These are phyloP conservation scores for Thymus mandschuricus DNA, from an alignment of 257 asterid species.

Conservation along the genomic window DNA sequence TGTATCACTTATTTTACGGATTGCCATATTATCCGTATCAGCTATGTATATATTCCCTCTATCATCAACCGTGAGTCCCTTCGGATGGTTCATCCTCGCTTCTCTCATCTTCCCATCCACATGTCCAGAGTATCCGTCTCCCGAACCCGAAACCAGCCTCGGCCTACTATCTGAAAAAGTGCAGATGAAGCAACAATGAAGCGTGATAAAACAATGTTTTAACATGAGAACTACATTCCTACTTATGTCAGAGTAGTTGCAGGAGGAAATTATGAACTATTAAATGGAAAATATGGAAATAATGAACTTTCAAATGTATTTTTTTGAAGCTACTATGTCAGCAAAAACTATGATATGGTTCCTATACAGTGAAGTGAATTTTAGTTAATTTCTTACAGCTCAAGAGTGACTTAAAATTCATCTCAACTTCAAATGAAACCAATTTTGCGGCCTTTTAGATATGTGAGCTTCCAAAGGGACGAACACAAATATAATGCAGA, in stretches of 20 bases:
- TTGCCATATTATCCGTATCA: constrained; percentile 88
- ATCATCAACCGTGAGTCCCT: constrained; percentile 88
- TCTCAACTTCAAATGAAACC: constrained; percentile 13
- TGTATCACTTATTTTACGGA: constrained; percentile 87
- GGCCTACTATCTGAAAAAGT: constrained; percentile 73
- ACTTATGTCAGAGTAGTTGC: constrained; percentile 6
- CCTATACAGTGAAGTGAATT: constrained; percentile 9
- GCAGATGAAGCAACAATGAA: constrained; percentile 3
- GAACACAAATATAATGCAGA: neutral
- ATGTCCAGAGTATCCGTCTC: constrained; percentile 84
- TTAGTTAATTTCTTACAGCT: constrained; percentile 8
- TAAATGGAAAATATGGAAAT: constrained; percentile 11
- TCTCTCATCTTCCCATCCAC: constrained; percentile 82
- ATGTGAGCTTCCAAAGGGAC: constrained; percentile 8
- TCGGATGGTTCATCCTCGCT: constrained; percentile 91
- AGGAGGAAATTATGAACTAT: neutral
- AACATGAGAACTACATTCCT: constrained; percentile 13
- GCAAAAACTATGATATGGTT: constrained; percentile 27
- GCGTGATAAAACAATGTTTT: constrained; percentile 18
- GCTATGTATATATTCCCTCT: constrained; percentile 88
- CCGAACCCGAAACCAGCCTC: constrained; percentile 80
- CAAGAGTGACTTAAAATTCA: constrained; percentile 15
- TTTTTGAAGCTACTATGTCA: constrained; percentile 24
- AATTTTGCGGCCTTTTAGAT: constrained; percentile 7
- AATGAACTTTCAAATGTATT: constrained; percentile 10